Percentiles rank a stretch among this genome's conserved stretches.
phyloP scores from a whole-genome alignment of 108 stramenopile genomes.

The Epithemia pelagica region DNA sequence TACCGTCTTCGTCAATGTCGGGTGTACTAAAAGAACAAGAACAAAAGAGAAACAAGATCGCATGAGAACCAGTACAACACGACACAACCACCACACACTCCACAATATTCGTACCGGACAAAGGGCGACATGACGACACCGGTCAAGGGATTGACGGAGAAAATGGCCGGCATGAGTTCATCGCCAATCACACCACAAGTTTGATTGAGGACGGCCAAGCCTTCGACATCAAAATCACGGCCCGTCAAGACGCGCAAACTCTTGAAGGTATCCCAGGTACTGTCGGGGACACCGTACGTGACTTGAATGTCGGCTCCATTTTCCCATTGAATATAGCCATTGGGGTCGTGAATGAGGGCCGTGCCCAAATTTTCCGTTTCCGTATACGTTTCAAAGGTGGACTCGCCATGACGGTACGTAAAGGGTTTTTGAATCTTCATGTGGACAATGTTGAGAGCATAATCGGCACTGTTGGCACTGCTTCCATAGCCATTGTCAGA shows the following conservation, averaged over 20 bases:
- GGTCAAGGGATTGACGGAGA: conserved; percentile 27
- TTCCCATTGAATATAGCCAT: conserved; percentile 29
- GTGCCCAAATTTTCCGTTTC: conserved; percentile 19
- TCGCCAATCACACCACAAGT: conserved; percentile 30
- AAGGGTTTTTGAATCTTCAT: conserved; percentile 39
- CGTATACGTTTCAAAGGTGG: conserved; percentile 32
- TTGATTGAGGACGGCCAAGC: conserved; percentile 31
- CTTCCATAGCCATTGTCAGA: conserved; percentile 35
- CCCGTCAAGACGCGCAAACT: conserved; percentile 28
- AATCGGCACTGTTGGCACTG: conserved; percentile 23
- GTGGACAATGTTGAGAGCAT: conserved; percentile 31
- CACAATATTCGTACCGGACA: no score
- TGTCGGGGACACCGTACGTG: conserved; percentile 20
- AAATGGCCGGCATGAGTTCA: conserved; percentile 35
- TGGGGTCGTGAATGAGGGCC: conserved; percentile 26
- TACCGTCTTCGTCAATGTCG: conserved; percentile 23
- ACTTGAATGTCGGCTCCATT: conserved; percentile 38
- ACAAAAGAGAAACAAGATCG: no score
- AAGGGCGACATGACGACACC: conserved; percentile 24
- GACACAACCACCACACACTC: no score
- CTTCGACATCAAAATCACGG: conserved; percentile 35
- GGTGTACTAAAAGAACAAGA: no score
- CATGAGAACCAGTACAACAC: no score
- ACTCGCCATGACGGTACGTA: conserved; percentile 34
- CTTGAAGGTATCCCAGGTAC: conserved; percentile 28